Evolutionary conservation across 257 asterid species (phyloP).

Genomic region (Ehretia macrophylla): DNA sequence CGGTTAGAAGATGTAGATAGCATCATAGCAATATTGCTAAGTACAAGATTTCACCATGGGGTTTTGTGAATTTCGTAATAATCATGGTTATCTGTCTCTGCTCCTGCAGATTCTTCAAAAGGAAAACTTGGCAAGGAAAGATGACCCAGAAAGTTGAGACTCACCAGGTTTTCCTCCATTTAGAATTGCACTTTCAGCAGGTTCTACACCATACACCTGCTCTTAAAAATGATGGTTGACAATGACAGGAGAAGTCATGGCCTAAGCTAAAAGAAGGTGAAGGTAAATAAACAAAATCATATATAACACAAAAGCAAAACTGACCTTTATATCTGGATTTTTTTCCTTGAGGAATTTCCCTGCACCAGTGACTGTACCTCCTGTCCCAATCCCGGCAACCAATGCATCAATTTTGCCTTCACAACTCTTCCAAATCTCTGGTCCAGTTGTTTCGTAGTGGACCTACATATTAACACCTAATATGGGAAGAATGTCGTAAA

Average conservation of each 20-base stretch:
- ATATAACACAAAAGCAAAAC: slow-evolving; percentile 4
- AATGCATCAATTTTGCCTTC: slow-evolving; percentile 36
- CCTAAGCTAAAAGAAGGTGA: not conserved
- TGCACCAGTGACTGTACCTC: slow-evolving; percentile 52
- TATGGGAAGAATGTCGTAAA: slow-evolving; percentile 5
- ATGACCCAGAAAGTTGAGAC: not conserved
- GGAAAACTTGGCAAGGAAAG: not conserved
- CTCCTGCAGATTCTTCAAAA: not conserved
- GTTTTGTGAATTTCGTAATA: no score
- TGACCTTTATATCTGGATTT: slow-evolving; percentile 35
- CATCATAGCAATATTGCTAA: no score
- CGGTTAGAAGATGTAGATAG: no score
- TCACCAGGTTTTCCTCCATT: slow-evolving; percentile 39
- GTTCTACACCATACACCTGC: slow-evolving; percentile 47
- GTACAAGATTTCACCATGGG: no score
- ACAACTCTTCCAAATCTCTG: slow-evolving; percentile 42
- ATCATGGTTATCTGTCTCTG: not conserved
- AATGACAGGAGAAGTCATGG: not conserved
- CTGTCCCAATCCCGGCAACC: slow-evolving; percentile 48
- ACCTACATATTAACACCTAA: slow-evolving; percentile 19
- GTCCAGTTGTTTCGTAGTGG: slow-evolving; percentile 52
- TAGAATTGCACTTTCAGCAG: slow-evolving; percentile 40
- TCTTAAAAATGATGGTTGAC: not conserved
- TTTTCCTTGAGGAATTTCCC: slow-evolving; percentile 46
- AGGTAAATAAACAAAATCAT: not conserved